Base-by-base conservation (phyloP, 768 basidiomycete genomes). In the Rhizopogon salebrosus region DNA sequence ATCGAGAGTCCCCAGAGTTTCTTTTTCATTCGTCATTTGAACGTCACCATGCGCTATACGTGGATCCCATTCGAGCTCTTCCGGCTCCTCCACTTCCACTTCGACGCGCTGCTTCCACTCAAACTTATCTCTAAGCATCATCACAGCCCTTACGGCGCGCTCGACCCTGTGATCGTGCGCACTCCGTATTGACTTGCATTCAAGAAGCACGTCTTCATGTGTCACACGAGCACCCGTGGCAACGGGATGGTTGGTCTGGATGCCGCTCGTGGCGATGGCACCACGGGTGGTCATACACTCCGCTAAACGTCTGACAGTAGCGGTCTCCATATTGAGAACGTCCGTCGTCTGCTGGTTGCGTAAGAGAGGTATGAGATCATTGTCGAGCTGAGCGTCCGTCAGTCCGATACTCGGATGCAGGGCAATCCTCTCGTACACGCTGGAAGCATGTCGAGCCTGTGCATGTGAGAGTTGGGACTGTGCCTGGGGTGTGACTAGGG, bases 101-200 rank as follows among this genome's bases (percentile, higher is more conserved):
- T 81, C 83, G 20, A 92, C 85, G n/a, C 90, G 75, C 58, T 83
- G 80, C 64, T 84, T 84, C 86, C 89, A 90, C 42, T 92, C 88
- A 64, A 85, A 92, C 66, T 82, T 86, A 52, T 92, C 90, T 53
- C 79, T 72, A 7, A 92, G 71, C 79, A 92, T 84, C 36, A 75
- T 75, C 9, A 93, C 89, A 0, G 91, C 90, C 39, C 84, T 75
- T n/a, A 86, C 77, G 0, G 89, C 90, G 10, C 90, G 76, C 54
- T 90, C 88, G 2, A 86, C 85, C 5, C 89, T 78, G 41, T 72
- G 74, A 66, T 93, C 90, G 58, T 93, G 90, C 22, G 82, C 87
- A 8, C 72, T 72, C 20, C 82, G 75, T 38, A 92, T 83, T 55
- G 82, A 78, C 1, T 73, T 77, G 60, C 86, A 89, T 62, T 89